Base-by-base conservation (phyloP, 257 asterid genomes). In the Capsicum rhomboideum region DNA sequence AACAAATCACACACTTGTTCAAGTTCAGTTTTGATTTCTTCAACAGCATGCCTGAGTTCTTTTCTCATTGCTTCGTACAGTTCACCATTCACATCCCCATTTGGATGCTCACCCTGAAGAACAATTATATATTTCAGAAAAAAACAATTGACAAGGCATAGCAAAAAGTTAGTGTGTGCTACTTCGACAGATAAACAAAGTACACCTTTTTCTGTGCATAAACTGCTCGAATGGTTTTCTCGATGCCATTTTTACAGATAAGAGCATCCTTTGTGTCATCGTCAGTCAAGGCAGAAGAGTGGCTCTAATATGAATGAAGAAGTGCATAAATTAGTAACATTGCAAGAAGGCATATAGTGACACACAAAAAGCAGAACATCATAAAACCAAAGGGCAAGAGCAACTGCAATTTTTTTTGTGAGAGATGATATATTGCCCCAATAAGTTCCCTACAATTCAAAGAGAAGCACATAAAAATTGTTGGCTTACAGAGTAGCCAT, bases 11-110 rank as follows among this genome's bases (percentile, higher is more conserved):
- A 61, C 71, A 93, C 99, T 54, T 94, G 97, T 87, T 93, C 92
- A 87, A 95, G 90, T 86, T 93, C 98, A 28, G 91, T 89, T 90
- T 91, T 90, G 79, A 94, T 92, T 87, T 95, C 97, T 78, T 93
- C 90, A 87, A 92, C 98, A 80, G 99, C 98, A 89, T 90, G 86
- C 89, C 95, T 88, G 82, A 96, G 91, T 87, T 94, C 97, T 86
- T 95, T 93, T 64, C 90, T 68, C 95, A 93, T 95, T 85, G 87
- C 96, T 89, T 89, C 98, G 86, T 92, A 91, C 18, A 95, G 83
- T 80, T 90, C 96, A 85, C 87, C 91, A 82, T 89, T 87, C 31
- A 74, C 85, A 88, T 91, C 95, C 83, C 79, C 90, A 78, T 80
- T 83, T 55, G 93, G 94, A 83, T 88, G 90, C 83, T 90, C 94